Base-by-base conservation (phyloP, 1,139 yeast species). In the Saccharomycopsis phalli region DNA sequence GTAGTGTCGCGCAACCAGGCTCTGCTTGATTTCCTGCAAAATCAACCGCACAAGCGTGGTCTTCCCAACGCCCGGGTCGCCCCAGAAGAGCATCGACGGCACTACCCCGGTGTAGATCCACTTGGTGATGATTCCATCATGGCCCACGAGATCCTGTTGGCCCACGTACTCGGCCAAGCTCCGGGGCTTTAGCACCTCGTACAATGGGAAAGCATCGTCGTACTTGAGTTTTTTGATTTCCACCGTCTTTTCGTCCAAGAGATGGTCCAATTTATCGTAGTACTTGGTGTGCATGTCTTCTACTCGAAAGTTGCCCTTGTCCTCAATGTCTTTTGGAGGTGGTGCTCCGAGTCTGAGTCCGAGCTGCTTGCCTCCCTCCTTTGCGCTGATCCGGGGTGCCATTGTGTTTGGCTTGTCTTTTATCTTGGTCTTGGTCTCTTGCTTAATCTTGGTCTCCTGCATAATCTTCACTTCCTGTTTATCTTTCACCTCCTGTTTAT, bases 61-160 rank as follows among this genome's bases (percentile, higher is more conserved):
- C 56, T 91, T 91, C 0, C 99, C 99, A 2, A 81, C 91, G 0
- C 97, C 97, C 1, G 96, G 94, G 1, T 83, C 83, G 0, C 99
- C 99, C 97, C 97, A 91, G 11, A 91, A 63, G 4, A 91, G 76
- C 65, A 91, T 72, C 0, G 96, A 87, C 0, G 97, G 97, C 2
- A 76, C 73, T 49, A 61, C 63, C 33, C 76, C 81, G 19, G 56
- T 55, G 23, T 69, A 68, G 2, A 91, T 72, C 42, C 84, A 78
- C 36, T 80, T 77, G 33, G 83, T 65, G 13, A 93, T 59, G 0
- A 86, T 61, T 0, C 96, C 97, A 16, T 71, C 63, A 5, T 69
- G 66, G 0, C 94, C 94, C 1, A 91, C 74, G 13, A 91, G 60
- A 56, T 84, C 88, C 40, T 74, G 74, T 57, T 91, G 97, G 0